Evolutionary conservation across 1,139 yeast genomes (phyloP).

Genomic region (Yamadazyma aaseri): DNA sequence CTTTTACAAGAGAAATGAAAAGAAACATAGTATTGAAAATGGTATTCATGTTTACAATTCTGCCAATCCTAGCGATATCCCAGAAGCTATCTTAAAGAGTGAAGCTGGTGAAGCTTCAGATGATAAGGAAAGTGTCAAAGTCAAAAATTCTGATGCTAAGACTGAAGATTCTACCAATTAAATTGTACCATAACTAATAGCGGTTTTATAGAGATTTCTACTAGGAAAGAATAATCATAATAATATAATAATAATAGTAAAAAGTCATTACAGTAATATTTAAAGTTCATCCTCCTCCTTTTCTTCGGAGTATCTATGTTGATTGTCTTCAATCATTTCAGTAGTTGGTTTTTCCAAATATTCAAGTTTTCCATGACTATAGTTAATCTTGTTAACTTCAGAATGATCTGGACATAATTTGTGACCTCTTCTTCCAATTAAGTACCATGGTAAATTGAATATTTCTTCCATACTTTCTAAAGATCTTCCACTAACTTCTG

Average conservation of each 20-base stretch:
- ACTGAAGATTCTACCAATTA: not conserved
- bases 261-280: no score
- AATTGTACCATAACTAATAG: no score
- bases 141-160: constrained; percentile 1
- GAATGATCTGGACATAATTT: constrained; percentile 54
- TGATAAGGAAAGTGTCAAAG: constrained; percentile 6
- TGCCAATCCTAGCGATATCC: constrained; percentile 15
- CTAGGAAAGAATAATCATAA: not conserved
- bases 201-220: no score
- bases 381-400: constrained; percentile 22
- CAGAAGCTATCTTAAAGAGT: constrained; percentile 6
- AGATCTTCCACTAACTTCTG: constrained; percentile 53
- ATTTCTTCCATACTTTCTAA: constrained; percentile 59
- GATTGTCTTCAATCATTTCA: constrained; percentile 15
- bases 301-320: constrained; percentile 12
- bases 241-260: no score
- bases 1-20: constrained; percentile 59
- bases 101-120: no score
- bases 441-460: constrained; percentile 59
- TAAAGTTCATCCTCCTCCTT: constrained; percentile 7
- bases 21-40: constrained; percentile 47
- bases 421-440: constrained; percentile 53
- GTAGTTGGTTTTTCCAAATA: constrained; percentile 14
- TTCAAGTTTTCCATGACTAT: constrained; percentile 11
- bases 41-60: constrained; percentile 53